These are phyloP conservation scores for Lichenothelia convexa DNA, from an alignment of 495 filamentous ascomycete genomes.

Conservation along the genomic window DNA sequence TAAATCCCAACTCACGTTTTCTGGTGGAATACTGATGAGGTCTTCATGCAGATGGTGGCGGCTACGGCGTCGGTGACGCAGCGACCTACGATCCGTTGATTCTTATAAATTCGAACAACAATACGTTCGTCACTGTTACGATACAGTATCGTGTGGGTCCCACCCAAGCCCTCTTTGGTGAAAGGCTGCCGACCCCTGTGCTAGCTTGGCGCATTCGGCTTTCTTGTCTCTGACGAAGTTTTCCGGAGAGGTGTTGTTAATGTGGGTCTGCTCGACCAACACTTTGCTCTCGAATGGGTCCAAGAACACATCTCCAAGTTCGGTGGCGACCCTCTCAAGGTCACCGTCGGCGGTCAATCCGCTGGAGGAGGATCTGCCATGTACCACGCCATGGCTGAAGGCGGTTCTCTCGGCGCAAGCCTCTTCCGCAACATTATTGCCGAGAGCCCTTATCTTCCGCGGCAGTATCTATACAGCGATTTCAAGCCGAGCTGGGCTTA, in stretches of 20 bases:
- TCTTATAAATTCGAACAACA: constrained; percentile 16
- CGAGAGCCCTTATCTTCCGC: constrained; percentile 33
- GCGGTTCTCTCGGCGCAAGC: constrained; percentile 22
- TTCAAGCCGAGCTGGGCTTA: constrained; percentile 33
- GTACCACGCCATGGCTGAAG: constrained; percentile 35
- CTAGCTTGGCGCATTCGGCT: constrained; percentile 41
- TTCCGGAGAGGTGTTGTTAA: constrained; percentile 37
- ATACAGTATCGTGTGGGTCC: not conserved
- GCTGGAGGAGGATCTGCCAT: constrained; percentile 32
- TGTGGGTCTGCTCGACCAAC: constrained; percentile 45
- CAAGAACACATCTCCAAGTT: constrained; percentile 48
- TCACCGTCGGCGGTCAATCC: constrained; percentile 51
- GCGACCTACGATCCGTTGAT: constrained; percentile 9
- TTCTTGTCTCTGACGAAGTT: constrained; percentile 28
- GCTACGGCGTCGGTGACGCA: constrained; percentile 17
- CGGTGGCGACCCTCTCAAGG: constrained; percentile 41
- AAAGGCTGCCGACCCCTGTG: not conserved
- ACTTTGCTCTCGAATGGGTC: constrained; percentile 55
- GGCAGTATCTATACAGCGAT: constrained; percentile 33
- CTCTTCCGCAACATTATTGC: constrained; percentile 28
- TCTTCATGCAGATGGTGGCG: too few relatives aligned
- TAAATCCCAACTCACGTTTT: too few relatives aligned
- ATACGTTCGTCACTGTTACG: constrained; percentile 16
- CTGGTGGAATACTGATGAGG: too few relatives aligned
- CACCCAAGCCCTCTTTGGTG: not conserved